Percentiles rank a stretch among this genome's conserved stretches.
These are phyloP conservation scores for Elaphomyces granulatus DNA, from an alignment of 495 filamentous ascomycete species.

Conservation along the genomic window DNA sequence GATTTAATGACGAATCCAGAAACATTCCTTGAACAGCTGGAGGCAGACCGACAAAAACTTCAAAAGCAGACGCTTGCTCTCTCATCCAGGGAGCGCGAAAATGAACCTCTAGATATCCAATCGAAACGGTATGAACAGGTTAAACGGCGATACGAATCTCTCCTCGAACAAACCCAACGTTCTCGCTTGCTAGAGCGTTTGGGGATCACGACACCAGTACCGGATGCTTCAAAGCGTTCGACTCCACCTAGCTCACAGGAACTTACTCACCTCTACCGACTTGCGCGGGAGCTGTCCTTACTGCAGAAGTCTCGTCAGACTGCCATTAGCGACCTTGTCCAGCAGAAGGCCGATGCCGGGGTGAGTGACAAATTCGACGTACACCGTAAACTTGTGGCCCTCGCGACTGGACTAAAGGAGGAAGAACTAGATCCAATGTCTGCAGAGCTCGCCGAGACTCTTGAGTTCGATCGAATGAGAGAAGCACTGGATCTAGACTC, in stretches of 20 bases:
- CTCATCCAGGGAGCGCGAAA: conserved; percentile 19
- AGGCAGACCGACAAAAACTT: conserved; percentile 31
- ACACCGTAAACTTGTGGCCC: conserved; percentile 37
- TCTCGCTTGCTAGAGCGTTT: conserved; percentile 17
- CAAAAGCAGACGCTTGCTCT: conserved; percentile 19
- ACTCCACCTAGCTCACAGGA: conserved; percentile 14
- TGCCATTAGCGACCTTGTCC: conserved; percentile 29
- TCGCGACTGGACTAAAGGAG: conserved; percentile 36
- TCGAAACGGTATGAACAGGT: conserved; percentile 24
- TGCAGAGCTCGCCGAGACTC: conserved; percentile 29
- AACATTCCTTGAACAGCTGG: conserved; percentile 29
- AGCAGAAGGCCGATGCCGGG: conserved; percentile 34
- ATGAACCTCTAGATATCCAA: conserved; percentile 19
- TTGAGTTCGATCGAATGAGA: conserved; percentile 34
- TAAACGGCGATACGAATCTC: conserved; percentile 23
- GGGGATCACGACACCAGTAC: background rate
- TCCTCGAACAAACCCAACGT: conserved; percentile 30
- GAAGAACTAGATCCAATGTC: conserved; percentile 36
- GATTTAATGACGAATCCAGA: conserved; percentile 31
- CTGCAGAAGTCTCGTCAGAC: conserved; percentile 28
- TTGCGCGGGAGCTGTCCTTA: conserved; percentile 23
- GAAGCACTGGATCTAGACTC: conserved; percentile 13
- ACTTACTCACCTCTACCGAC: conserved; percentile 18
- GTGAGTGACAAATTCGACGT: conserved; percentile 38
- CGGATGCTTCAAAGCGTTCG: background rate